A percentile compares a stretch with the other conserved stretches of the same genome.
Conservation (phyloP, 805 yeast genomes). For the Cyberlindnera xishuangbannaensis region DNA sequence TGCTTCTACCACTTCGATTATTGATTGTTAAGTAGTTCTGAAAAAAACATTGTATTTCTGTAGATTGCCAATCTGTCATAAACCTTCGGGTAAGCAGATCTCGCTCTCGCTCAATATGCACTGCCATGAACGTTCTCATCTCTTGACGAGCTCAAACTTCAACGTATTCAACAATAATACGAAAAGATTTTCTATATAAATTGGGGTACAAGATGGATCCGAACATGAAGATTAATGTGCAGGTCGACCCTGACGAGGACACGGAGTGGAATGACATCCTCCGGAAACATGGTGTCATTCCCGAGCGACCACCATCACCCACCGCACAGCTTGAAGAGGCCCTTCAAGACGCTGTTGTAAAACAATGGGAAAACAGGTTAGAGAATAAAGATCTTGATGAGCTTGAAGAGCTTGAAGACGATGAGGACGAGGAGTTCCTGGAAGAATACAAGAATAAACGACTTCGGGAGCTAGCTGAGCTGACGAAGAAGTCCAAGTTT, state of each 20-base stretch:
- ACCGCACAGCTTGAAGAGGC: constrained; percentile 84
- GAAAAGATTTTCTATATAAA: no score
- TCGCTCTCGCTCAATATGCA: no score
- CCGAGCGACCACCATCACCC: constrained; percentile 86
- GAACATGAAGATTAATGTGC: constrained; percentile 61
- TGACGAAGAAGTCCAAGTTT: constrained; percentile 51
- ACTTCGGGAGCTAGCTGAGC: constrained; percentile 61
- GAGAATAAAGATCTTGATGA: constrained; percentile 76
- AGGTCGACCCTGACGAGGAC: constrained; percentile 93
- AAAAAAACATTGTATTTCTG: no score
- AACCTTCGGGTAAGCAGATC: no score
- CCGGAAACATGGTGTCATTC: constrained; percentile 85
- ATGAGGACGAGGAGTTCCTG: constrained; percentile 88
- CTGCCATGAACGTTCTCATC: no score
- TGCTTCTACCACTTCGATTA: no score
- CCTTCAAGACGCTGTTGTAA: constrained; percentile 70
- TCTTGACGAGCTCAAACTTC: no score
- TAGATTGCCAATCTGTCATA: no score
- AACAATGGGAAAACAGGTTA: constrained; percentile 77
- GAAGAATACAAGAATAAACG: constrained; percentile 72
- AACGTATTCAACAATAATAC: no score
- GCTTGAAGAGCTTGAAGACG: constrained; percentile 82
- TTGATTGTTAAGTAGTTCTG: no score
- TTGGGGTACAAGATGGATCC: not conserved
- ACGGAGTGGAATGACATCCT: constrained; percentile 98